Percentiles rank a stretch among this genome's conserved stretches.
These are phyloP conservation scores for Lagenidium giganteum DNA, from an alignment of 352 stramenopile species.

Conservation along the genomic window DNA sequence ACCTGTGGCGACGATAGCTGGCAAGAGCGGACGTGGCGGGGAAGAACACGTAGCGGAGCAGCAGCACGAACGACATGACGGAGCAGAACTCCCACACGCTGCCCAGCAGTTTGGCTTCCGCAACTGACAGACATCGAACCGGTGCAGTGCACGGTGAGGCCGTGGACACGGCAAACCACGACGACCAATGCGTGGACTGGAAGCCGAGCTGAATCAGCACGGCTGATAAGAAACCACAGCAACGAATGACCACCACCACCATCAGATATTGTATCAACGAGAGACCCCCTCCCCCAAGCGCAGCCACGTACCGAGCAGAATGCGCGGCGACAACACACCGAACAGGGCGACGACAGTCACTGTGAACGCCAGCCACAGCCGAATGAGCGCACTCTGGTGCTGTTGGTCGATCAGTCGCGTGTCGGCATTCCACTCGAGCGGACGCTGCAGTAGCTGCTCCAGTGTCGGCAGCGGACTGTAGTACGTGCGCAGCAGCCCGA, in stretches of 20 bases:
- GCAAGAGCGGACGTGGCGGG: constrained; percentile 29
- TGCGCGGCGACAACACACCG: constrained; percentile 15
- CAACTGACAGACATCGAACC: not conserved
- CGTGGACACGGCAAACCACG: constrained; percentile 6
- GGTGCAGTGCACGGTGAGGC: not conserved
- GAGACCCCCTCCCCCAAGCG: not conserved
- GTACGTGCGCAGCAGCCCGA: no score
- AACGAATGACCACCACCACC: not conserved
- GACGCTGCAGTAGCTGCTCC: no score
- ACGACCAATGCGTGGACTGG: constrained; percentile 6
- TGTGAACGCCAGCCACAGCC: constrained; percentile 14
- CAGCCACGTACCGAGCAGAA: constrained; percentile 14
- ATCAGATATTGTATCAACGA: not conserved
- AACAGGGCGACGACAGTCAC: constrained; percentile 12
- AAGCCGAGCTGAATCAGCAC: constrained; percentile 9
- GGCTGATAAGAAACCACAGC: not conserved
- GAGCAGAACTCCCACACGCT: constrained; percentile 22
- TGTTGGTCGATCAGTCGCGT: no score
- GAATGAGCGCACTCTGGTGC: no score
- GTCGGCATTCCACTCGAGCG: no score
- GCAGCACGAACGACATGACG: constrained; percentile 23
- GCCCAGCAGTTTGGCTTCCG: no score
- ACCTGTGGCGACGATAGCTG: constrained; percentile 30
- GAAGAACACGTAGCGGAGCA: constrained; percentile 33
- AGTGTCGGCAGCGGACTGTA: no score